Percentiles rank a stretch among this genome's conserved stretches.
Conservation (phyloP, 257 asterid genomes). For the Petrea volubilis region DNA sequence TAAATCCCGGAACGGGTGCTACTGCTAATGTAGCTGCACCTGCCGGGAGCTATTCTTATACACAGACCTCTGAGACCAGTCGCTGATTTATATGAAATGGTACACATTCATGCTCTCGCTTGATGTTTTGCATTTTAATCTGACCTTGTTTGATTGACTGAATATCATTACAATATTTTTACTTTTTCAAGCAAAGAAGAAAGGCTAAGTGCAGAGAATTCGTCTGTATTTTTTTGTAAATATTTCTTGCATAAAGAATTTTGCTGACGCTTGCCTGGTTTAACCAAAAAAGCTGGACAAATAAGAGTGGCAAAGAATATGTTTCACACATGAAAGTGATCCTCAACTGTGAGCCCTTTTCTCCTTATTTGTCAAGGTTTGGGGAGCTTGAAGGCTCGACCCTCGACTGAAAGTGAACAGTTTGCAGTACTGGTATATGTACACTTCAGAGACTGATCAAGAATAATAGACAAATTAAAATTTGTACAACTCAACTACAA, state of each 20-base stretch:
- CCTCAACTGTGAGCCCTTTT: not conserved
- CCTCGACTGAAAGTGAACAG: not conserved
- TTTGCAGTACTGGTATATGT: not conserved
- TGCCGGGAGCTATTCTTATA: constrained; percentile 31
- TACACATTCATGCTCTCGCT: constrained; percentile 1
- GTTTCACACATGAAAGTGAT: not conserved
- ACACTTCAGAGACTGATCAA: not conserved
- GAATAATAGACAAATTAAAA: no score
- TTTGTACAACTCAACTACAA: no score
- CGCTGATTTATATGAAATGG: constrained; percentile 25
- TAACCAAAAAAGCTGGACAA: not conserved
- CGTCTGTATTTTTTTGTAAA: not conserved
- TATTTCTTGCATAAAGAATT: not conserved
- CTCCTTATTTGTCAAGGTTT: not conserved
- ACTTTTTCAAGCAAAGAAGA: not conserved
- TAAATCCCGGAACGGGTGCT: constrained; percentile 25
- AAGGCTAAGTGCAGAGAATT: not conserved
- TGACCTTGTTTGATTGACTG: not conserved
- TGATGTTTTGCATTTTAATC: not conserved
- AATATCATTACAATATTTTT: not conserved
- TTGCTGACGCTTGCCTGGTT: not conserved
- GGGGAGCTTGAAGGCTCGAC: not conserved
- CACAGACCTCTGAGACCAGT: constrained; percentile 34
- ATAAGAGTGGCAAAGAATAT: not conserved
- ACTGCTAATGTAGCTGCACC: constrained; percentile 24